Evolutionary conservation across 2,329 filamentous ascomycete species (phyloP).

Genomic region (Neoscytalidium dimidiatum): DNA sequence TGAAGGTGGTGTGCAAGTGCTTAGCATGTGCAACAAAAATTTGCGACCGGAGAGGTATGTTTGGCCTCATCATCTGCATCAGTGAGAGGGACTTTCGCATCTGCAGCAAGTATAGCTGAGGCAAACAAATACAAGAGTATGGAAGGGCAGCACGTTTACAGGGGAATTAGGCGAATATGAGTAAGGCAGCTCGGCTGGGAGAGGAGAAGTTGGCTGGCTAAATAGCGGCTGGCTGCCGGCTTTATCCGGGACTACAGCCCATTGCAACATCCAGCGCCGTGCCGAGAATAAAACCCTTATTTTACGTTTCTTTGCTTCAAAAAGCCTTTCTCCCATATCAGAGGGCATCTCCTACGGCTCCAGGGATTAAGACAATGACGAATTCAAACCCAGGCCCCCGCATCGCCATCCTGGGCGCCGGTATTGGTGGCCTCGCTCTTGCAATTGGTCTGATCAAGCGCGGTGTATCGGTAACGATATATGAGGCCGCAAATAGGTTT

Average conservation of each 20-base stretch:
- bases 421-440: conserved; percentile 20
- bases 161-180: background rate
- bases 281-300: background rate
- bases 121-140: background rate
- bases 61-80: no score
- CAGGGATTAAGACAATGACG: background rate
- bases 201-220: no score
- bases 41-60: no score
- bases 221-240: background rate
- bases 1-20: no score
- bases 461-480: conserved; percentile 4
- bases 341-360: background rate
- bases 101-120: background rate
- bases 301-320: background rate
- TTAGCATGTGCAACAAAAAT: no score
- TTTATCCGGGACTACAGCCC: background rate
- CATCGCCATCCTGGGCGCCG: conserved; percentile 21
- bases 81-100: background rate
- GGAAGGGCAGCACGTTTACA: background rate
- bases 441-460: conserved; percentile 17
- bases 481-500: conserved; percentile 14
- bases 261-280: background rate
- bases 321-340: background rate
- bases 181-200: background rate
- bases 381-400: background rate